Percentiles rank a stretch among this genome's conserved stretches.
phyloP scores from a whole-genome alignment of 768 basidiomycete genomes.

The Termitomyces sp. region DNA sequence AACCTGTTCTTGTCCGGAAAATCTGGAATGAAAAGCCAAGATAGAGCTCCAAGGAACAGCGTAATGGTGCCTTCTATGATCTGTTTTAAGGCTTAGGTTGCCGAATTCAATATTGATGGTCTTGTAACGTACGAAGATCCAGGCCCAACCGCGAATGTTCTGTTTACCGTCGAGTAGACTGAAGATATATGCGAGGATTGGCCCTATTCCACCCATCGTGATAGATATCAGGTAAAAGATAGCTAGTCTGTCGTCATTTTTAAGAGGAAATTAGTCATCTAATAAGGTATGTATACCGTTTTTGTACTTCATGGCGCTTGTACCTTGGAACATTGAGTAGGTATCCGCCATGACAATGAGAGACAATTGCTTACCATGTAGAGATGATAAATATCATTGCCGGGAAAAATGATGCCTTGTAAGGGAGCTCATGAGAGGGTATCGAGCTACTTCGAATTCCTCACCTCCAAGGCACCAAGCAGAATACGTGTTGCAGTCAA shows the following conservation, averaged over 20 bases:
- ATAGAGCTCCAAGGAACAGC: conserved; percentile 31
- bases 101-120: not conserved
- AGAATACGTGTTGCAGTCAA: conserved; percentile 36
- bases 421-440: not conserved
- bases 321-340: conserved; percentile 25
- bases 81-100: conserved; percentile 15
- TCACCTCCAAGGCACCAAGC: conserved; percentile 39
- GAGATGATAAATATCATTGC: conserved; percentile 40
- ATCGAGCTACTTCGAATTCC: not conserved
- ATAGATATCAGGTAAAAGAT: conserved; percentile 35
- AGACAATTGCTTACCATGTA: conserved; percentile 27
- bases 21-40: conserved; percentile 37
- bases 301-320: conserved; percentile 40
- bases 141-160: conserved; percentile 40
- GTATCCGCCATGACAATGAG: not conserved
- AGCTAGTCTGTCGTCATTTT: conserved; percentile 23
- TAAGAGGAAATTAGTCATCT: not conserved
- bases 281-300: conserved; percentile 21
- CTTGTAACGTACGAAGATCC: conserved; percentile 37
- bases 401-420: conserved; percentile 40
- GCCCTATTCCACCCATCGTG: conserved; percentile 33
- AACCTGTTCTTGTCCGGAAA: conserved; percentile 44
- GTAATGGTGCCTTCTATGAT: conserved; percentile 42
- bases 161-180: conserved; percentile 33
- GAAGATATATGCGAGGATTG: conserved; percentile 37